Evolutionary conservation across 2,329 filamentous ascomycete species (phyloP), one percentile per base, ranked within the genome.

Genomic region (Neonectria faginata): DNA sequence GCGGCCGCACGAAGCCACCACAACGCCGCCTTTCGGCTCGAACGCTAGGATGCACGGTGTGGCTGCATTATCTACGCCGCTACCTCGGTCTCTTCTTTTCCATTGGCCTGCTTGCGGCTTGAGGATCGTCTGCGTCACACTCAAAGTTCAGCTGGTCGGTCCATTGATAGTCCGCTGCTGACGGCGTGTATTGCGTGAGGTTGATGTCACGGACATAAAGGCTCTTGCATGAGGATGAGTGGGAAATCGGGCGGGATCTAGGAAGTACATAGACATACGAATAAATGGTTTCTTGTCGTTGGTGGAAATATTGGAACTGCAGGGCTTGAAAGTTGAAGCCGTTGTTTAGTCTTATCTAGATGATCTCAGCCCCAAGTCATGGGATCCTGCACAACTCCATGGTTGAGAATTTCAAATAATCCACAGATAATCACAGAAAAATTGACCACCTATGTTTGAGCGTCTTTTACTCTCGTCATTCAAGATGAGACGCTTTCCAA

Each of bases 121-220:
- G 27, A 29, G 52, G 41, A 16, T 44, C 44, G n/a, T 14, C 29
- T 14, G 9, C 14, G 18, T 16, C 31, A 18, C 18, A 16, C 22
- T 20, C 25, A 22, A 27, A 41, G 36, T 27, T 16, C 31, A 18
- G 27, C 50, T 33, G n/a, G 29, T 57, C 62, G 62, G 62, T 25
- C n/a, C 29, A 65, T 56, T 51, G 20, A 65, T 65, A 16, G 27
- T 44, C 62, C 62, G 62, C 41, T 61, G 62, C 62, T 59, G 62
- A 60, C 55, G 54, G 36, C 36, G 36, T n/a, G 14, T n/a, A 12
- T 39, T 39, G 36, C 36, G 36, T 39, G 36, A 39, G 36, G 36
- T 39, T 39, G 36, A 39, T 39, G 36, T 39, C 36, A 39, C 36
- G 14, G 36, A 39, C 36, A 39, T 39, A 39, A n/a, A 16, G 36